Percentiles rank a stretch among this genome's conserved stretches.
Conservation (phyloP, 768 basidiomycete genomes). For the Coprinopsis sp. region DNA sequence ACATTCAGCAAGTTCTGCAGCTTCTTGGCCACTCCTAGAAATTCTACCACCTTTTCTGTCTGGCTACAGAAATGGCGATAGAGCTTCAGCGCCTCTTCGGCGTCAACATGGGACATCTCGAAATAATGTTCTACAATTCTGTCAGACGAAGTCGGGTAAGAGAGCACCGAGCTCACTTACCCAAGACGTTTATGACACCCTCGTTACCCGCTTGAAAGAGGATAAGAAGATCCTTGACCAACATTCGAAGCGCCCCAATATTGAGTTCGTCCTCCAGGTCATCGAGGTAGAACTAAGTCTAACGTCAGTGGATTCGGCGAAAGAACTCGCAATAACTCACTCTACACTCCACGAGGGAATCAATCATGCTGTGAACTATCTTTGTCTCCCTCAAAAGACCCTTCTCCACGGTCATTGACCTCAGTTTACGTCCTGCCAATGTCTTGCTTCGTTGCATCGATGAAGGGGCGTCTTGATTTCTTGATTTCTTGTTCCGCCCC, state of each 20-base stretch:
- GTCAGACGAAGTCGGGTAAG: slow-evolving; percentile 13
- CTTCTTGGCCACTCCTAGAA: slow-evolving; percentile 86
- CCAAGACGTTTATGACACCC: slow-evolving; percentile 80
- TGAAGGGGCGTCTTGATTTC: slow-evolving; percentile 17
- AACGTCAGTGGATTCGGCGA: slow-evolving; percentile 2
- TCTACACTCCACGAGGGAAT: slow-evolving; percentile 80
- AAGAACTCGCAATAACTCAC: slow-evolving; percentile 42
- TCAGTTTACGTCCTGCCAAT: slow-evolving; percentile 75
- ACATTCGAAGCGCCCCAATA: slow-evolving; percentile 83
- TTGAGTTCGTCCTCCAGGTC: slow-evolving; percentile 90
- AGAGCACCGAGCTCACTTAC: slow-evolving; percentile 32
- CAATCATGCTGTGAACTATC: slow-evolving; percentile 86
- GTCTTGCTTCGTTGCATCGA: slow-evolving; percentile 65
- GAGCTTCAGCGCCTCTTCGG: slow-evolving; percentile 73
- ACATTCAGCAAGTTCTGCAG: slow-evolving; percentile 91
- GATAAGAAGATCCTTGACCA: slow-evolving; percentile 93
- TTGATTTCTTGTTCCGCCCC: slow-evolving; percentile 29
- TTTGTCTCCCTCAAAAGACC: slow-evolving; percentile 90
- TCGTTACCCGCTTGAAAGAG: slow-evolving; percentile 97
- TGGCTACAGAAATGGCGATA: slow-evolving; percentile 95
- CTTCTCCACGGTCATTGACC: slow-evolving; percentile 93
- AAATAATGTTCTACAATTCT: slow-evolving; percentile 83
- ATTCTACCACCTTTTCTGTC: slow-evolving; percentile 90
- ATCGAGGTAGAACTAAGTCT: slow-evolving; percentile 86
- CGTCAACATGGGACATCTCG: slow-evolving; percentile 96